These are phyloP conservation scores for Chalaropsis thielavioides DNA, from an alignment of 2,329 filamentous ascomycete species.

Conservation along the genomic window DNA sequence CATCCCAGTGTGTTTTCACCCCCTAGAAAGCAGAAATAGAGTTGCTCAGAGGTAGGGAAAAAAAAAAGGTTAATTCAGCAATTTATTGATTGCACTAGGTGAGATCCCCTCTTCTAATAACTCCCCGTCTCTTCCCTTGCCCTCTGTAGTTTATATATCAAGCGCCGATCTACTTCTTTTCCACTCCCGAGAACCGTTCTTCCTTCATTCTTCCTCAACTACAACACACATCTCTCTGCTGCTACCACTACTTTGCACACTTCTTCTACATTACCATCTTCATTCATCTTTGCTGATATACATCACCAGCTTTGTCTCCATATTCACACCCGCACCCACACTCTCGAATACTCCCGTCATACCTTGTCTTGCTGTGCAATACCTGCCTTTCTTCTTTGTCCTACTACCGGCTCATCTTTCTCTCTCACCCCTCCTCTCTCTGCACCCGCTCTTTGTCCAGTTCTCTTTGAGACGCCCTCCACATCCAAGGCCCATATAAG, in stretches of 20 bases:
- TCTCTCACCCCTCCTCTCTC: background rate
- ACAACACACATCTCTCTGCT: background rate
- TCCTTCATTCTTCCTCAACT: conserved; percentile 1
- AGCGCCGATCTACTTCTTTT: background rate
- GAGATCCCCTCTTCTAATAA: background rate
- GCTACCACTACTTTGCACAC: background rate
- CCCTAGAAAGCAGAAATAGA: background rate
- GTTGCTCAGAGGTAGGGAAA: background rate
- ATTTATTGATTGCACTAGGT: background rate
- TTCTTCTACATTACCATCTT: background rate
- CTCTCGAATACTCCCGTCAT: background rate
- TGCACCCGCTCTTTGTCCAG: background rate
- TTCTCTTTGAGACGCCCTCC: background rate
- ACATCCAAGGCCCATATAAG: conserved; percentile 2
- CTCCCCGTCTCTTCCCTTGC: background rate
- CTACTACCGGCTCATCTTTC: background rate
- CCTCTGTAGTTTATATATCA: background rate
- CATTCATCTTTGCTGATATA: background rate
- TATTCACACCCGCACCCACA: background rate
- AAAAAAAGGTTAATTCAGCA: background rate
- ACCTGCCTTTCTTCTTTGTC: background rate
- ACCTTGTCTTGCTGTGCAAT: conserved; percentile 6
- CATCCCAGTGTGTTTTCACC: background rate
- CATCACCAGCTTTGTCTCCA: background rate
- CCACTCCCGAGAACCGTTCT: background rate